A percentile compares a stretch with the other conserved stretches of the same genome.
phyloP scores from a whole-genome alignment of 1,284 basidiomycete species.

The Peniophora sp. region DNA sequence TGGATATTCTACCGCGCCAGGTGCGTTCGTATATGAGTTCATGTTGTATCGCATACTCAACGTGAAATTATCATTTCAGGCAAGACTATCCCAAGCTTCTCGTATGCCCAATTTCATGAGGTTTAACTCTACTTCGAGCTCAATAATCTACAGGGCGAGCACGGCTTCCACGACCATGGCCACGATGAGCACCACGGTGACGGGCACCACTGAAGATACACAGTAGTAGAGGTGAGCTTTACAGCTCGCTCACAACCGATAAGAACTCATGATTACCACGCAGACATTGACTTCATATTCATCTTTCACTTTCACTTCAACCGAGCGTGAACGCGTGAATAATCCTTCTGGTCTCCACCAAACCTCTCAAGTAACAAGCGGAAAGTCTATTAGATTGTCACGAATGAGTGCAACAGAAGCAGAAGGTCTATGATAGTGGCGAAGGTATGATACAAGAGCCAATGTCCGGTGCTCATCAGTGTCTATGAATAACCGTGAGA shows the following conservation, averaged over 20 bases:
- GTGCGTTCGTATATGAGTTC: conserved; percentile 39
- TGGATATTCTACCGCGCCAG: conserved; percentile 93
- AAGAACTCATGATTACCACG: background rate
- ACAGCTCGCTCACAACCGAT: background rate
- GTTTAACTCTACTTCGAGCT: conserved; percentile 4
- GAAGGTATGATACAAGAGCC: too few relatives aligned
- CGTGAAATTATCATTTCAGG: conserved; percentile 25
- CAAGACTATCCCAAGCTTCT: conserved; percentile 70
- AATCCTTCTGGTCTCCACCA: too few relatives aligned
- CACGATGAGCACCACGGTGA: conserved; percentile 35
- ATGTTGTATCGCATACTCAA: conserved; percentile 1
- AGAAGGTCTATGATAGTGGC: too few relatives aligned
- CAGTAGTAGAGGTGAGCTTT: background rate
- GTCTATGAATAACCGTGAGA: too few relatives aligned
- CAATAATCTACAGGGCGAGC: conserved; percentile 34
- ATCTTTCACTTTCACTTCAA: background rate
- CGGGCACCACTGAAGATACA: conserved; percentile 33
- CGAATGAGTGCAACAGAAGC: too few relatives aligned
- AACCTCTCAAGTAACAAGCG: background rate
- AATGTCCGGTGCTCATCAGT: too few relatives aligned
- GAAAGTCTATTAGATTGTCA: background rate
- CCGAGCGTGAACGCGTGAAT: background rate
- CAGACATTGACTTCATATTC: background rate
- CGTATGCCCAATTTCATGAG: conserved; percentile 28
- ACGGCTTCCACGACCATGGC: conserved; percentile 52